These are phyloP conservation scores for Phytopythium kandeliae DNA, from an alignment of 352 stramenopile species.

Conservation along the genomic window DNA sequence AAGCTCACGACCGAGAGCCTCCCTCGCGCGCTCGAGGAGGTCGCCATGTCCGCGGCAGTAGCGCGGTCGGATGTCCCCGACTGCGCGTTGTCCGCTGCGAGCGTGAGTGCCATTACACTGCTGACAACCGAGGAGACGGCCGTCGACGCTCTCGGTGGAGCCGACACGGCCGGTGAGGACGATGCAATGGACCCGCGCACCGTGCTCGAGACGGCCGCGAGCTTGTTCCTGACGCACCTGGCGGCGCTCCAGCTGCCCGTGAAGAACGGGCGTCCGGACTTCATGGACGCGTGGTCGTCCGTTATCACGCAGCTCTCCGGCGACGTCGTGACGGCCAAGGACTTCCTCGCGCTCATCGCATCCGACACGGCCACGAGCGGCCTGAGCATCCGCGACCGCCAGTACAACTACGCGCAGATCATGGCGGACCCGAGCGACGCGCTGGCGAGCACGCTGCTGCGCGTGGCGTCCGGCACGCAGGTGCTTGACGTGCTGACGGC, in stretches of 20 bases:
- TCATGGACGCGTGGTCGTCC: conserved; percentile 69
- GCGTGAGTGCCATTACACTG: conserved; percentile 53
- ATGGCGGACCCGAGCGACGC: conserved; percentile 40
- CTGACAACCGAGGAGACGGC: conserved; percentile 52
- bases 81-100: conserved; percentile 15
- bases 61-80: neutral
- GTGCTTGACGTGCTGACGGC: conserved; percentile 63
- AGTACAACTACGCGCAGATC: conserved; percentile 68
- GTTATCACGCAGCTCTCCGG: conserved; percentile 57
- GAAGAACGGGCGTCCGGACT: conserved; percentile 54
- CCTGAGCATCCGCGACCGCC: conserved; percentile 30
- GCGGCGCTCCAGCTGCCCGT: conserved; percentile 39
- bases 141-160: conserved; percentile 31
- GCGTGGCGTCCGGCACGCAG: conserved; percentile 47
- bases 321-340: conserved; percentile 49
- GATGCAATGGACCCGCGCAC: conserved; percentile 20
- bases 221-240: conserved; percentile 50
- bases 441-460: conserved; percentile 36
- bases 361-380: conserved; percentile 26
- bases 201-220: conserved; percentile 37
- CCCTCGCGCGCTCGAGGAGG: conserved; percentile 20
- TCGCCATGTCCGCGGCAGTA: conserved; percentile 1
- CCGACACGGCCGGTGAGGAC: conserved; percentile 5
- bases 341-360: conserved; percentile 56
- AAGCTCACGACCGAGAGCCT: conserved; percentile 38